Conservation (phyloP, 495 filamentous ascomycete species). For the Chaetomium fimeti region DNA sequence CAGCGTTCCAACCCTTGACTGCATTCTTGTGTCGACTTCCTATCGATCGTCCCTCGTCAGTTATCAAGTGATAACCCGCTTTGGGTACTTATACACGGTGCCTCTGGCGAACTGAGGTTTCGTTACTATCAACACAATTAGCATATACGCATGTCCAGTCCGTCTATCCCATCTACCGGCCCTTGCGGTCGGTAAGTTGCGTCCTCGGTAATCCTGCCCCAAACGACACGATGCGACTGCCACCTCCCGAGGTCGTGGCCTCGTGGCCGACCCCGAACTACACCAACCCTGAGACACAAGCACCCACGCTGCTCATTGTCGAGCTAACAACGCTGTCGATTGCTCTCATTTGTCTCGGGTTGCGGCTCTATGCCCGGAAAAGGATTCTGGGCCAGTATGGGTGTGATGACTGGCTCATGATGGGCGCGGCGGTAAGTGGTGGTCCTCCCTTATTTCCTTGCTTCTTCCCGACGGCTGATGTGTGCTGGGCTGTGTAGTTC, state of each 20-base stretch:
- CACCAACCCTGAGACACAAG: slow-evolving; percentile 52
- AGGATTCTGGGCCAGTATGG: slow-evolving; percentile 23
- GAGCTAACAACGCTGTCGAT: slow-evolving; percentile 28
- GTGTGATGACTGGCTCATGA: slow-evolving; percentile 37
- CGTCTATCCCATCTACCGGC: background rate
- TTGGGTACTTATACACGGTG: too few species aligned
- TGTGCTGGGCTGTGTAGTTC: slow-evolving; percentile 15
- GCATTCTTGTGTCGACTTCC: too few species aligned
- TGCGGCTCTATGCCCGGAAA: slow-evolving; percentile 31
- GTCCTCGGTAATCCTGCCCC: background rate
- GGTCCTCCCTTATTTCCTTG: background rate
- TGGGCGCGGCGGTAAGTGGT: slow-evolving; percentile 27
- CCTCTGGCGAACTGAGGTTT: too few species aligned
- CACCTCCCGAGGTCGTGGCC: slow-evolving; percentile 45
- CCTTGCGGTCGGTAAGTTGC: background rate
- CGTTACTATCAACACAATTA: too few species aligned
- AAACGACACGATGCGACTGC: slow-evolving; percentile 42
- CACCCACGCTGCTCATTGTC: slow-evolving; percentile 35
- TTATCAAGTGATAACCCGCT: too few species aligned
- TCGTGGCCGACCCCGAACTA: slow-evolving; percentile 60
- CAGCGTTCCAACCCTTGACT: too few species aligned
- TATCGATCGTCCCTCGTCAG: too few species aligned
- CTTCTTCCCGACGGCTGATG: background rate
- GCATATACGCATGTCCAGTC: too few species aligned
- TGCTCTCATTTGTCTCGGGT: slow-evolving; percentile 23